These are phyloP conservation scores for Bassia scoparia DNA, from an alignment of 148 eudicot species.

Conservation along the genomic window DNA sequence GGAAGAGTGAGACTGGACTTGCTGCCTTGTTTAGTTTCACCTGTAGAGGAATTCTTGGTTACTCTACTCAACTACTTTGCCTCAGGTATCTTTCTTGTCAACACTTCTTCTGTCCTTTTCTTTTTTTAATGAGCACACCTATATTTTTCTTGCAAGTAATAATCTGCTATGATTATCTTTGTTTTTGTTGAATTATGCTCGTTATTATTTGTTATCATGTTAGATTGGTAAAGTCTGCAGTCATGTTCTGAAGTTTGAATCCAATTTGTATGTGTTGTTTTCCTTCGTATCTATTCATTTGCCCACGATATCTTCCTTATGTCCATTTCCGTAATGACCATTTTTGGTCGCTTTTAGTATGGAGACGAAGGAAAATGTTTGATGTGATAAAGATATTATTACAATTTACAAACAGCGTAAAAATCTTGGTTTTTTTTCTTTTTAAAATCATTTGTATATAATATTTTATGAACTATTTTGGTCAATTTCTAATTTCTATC, in stretches of 20 bases:
- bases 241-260: background rate
- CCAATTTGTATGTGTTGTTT: background rate
- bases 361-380: too few species aligned
- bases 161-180: background rate
- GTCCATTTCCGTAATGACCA: too few species aligned
- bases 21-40: constrained; percentile 88
- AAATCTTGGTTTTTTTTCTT: too few species aligned
- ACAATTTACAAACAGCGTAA: too few species aligned
- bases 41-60: constrained; percentile 89
- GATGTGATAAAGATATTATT: too few species aligned
- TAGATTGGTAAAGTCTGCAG: background rate
- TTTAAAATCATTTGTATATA: too few species aligned
- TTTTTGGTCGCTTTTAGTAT: too few species aligned
- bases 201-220: background rate
- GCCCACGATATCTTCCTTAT: too few species aligned
- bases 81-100: constrained; percentile 46
- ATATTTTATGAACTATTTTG: too few species aligned
- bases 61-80: constrained; percentile 88
- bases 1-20: constrained; percentile 83
- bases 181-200: background rate
- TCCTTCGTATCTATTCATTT: too few species aligned
- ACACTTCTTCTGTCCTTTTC: background rate
- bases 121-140: background rate
- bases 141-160: background rate
- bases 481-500: too few species aligned